These are phyloP conservation scores for Dalbergia oliveri DNA, from an alignment of 306 rosid species.

Conservation along the genomic window DNA sequence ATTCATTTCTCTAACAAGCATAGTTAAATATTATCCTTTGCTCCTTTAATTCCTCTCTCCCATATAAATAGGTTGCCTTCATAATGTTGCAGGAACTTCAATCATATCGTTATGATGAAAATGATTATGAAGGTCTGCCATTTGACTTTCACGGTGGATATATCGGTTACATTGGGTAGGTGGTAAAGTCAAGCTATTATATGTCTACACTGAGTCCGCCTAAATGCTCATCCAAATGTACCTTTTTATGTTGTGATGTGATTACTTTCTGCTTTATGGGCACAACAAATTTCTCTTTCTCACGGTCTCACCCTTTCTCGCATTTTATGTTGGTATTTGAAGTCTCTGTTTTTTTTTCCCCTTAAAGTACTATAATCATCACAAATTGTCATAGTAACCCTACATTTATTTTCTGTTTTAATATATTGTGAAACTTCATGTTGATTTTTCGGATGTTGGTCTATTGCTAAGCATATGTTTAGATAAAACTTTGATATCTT, in stretches of 20 bases:
- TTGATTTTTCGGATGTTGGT: not conserved
- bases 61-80: constrained; percentile 35
- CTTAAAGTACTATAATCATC: too few relatives aligned
- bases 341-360: not conserved
- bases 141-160: constrained; percentile 97
- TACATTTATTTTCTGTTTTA: too few relatives aligned
- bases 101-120: constrained; percentile 67
- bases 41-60: constrained; percentile 18
- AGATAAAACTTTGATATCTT: constrained; percentile 18
- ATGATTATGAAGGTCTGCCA: constrained; percentile 84
- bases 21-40: constrained; percentile 12
- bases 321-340: not conserved
- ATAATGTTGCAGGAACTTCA: constrained; percentile 77
- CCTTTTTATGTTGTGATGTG: not conserved
- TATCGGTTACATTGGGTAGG: constrained; percentile 97
- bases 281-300: not conserved
- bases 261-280: constrained; percentile 16
- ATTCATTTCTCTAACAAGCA: constrained; percentile 13
- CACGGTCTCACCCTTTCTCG: not conserved
- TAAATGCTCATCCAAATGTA: constrained; percentile 21
- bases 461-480: not conserved
- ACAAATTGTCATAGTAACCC: too few relatives aligned
- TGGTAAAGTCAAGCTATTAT: constrained; percentile 43
- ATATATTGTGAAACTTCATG: too few relatives aligned
- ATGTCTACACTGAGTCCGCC: constrained; percentile 24